Conservation (phyloP, 2,329 filamentous ascomycete species). For the Hypoxylon sp. region DNA sequence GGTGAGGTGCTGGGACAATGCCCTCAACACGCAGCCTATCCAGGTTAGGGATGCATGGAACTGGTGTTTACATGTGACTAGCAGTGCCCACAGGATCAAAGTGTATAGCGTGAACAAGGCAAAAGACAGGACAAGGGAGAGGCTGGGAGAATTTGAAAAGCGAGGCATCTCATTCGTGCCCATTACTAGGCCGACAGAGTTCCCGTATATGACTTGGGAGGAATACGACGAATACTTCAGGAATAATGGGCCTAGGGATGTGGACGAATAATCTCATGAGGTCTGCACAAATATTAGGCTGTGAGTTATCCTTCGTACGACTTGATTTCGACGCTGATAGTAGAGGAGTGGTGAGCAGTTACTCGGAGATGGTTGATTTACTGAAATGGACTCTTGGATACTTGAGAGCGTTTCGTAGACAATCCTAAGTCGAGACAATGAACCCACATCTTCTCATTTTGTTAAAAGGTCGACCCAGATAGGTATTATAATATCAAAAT, state of each 20-base stretch:
- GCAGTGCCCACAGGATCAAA: constrained; percentile 70
- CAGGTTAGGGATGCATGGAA: constrained; percentile 70
- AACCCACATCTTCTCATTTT: background rate
- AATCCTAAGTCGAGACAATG: background rate
- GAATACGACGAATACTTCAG: constrained; percentile 46
- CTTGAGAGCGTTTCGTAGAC: background rate
- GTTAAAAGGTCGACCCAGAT: background rate
- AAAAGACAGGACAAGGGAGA: constrained; percentile 60
- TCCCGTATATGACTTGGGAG: constrained; percentile 44
- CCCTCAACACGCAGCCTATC: constrained; percentile 70
- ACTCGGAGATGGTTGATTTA: background rate
- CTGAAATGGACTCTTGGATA: background rate
- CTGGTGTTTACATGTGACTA: constrained; percentile 76
- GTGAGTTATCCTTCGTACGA: background rate
- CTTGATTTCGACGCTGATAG: background rate
- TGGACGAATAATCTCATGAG: constrained; percentile 37
- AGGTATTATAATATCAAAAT: background rate
- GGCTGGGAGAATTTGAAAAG: constrained; percentile 66
- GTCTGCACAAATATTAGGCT: background rate
- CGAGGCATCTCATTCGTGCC: constrained; percentile 63
- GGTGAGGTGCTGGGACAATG: constrained; percentile 72
- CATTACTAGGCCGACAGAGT: constrained; percentile 59
- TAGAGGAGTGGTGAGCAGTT: background rate
- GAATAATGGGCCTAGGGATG: constrained; percentile 46
- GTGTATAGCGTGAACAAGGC: constrained; percentile 73